These are phyloP conservation scores for Colletotrichum tabaci DNA, from an alignment of 2,329 filamentous ascomycete species.

Conservation along the genomic window DNA sequence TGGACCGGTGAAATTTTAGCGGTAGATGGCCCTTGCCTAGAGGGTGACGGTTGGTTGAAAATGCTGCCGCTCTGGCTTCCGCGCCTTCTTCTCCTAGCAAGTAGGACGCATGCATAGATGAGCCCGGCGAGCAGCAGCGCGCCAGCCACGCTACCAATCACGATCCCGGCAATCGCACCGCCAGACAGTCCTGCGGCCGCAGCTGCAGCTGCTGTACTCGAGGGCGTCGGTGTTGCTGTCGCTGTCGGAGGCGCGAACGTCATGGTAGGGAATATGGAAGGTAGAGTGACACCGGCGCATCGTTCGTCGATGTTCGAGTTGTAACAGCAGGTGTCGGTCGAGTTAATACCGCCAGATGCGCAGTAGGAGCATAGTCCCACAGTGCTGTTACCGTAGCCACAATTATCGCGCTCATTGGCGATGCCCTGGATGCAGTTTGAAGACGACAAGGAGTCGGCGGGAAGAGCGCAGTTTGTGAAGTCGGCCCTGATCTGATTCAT, in stretches of 20 bases:
- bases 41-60: constrained; percentile 91
- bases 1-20: constrained; percentile 53
- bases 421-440: constrained; percentile 81
- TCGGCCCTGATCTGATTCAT: constrained; percentile 88
- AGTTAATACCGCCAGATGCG: constrained; percentile 84
- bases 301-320: constrained; percentile 81
- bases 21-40: constrained; percentile 64
- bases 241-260: constrained; percentile 67
- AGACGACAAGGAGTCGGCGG: constrained; percentile 82
- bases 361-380: constrained; percentile 91
- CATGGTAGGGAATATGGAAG: constrained; percentile 80
- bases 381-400: constrained; percentile 82
- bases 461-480: constrained; percentile 90
- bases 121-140: constrained; percentile 78
- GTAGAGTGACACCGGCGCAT: constrained; percentile 84
- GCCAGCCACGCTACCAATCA: constrained; percentile 83
- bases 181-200: constrained; percentile 71
- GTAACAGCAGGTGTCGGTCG: constrained; percentile 95
- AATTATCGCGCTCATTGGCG: constrained; percentile 87
- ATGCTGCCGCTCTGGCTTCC: constrained; percentile 79
- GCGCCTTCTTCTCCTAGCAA: constrained; percentile 65
- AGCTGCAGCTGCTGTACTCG: constrained; percentile 52
- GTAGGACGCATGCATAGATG: constrained; percentile 76
- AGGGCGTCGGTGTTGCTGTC: constrained; percentile 57
- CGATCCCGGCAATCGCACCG: constrained; percentile 93